Evolutionary conservation across 2,329 filamentous ascomycete species (phyloP).

Genomic region (Helicocarpus griseus): DNA sequence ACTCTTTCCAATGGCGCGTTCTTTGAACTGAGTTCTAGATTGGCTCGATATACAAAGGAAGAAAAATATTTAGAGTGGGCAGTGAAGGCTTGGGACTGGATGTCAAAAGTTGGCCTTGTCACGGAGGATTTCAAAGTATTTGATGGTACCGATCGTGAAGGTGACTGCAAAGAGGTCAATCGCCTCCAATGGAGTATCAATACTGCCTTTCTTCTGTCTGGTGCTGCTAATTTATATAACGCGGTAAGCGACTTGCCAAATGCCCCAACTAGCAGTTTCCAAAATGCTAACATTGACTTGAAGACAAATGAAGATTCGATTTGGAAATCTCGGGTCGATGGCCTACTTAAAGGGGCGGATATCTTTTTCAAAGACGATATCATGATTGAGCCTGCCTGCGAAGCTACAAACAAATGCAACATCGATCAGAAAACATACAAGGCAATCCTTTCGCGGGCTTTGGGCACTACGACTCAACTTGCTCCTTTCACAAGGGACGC

Average conservation of each 20-base stretch:
- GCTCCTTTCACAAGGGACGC: conserved; percentile 44
- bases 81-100: conserved; percentile 54
- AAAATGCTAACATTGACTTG: neutral
- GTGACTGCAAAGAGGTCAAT: conserved; percentile 53
- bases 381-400: conserved; percentile 59
- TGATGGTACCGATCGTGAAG: conserved; percentile 50
- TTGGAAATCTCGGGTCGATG: conserved; percentile 39
- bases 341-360: conserved; percentile 43
- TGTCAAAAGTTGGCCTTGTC: conserved; percentile 46
- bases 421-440: conserved; percentile 67
- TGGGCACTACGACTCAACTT: conserved; percentile 46
- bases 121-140: conserved; percentile 54
- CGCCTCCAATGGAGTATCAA: conserved; percentile 59
- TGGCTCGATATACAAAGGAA: conserved; percentile 57
- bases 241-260: conserved; percentile 17
- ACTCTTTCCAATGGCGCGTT: conserved; percentile 71
- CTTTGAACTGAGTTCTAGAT: conserved; percentile 68
- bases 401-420: conserved; percentile 52
- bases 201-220: conserved; percentile 49
- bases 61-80: conserved; percentile 55
- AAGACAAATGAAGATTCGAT: conserved; percentile 14
- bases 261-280: neutral
- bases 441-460: conserved; percentile 61
- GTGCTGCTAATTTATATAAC: conserved; percentile 42
- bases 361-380: conserved; percentile 51